Base-by-base conservation (phyloP, 805 yeast species). In the Candida saitoana region DNA sequence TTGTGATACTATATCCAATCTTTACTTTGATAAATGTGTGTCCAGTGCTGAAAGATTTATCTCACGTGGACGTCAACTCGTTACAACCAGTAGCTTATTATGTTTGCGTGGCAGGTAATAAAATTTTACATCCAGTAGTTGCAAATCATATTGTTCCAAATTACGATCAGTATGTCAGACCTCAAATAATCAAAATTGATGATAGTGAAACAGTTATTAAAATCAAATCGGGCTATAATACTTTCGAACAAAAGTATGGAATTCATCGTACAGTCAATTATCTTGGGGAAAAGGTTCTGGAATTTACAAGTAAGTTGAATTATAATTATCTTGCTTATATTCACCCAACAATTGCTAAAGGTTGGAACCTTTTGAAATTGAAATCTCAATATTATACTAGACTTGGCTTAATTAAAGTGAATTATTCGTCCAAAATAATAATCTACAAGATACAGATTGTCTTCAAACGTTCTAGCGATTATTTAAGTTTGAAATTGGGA, bases 21-120 rank as follows among this genome's bases (percentile, higher is more conserved):
- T 47, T 45, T 18, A 41, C 40, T 9, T 42, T 45, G 41, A 42
- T 44, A 3, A 38, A 25, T 15, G 34, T 45, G 3, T 47, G 50
- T 45, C 50, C 50, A 7, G 12, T 45, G 6, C 36, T 43, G 25
- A 29, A 39, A 33, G 31, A 18, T 3, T 14, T 33, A 31, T 22
- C 40, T 2, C 14, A 16, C 9, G 15, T 20, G 5, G 8, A 24
- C 9, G 14, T 20, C 14, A 12, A 18, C 12, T 22, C 33, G 15
- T 36, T 41, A 3, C 18, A 47, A 1, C 48, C 50, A 6, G 30
- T 45, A 9, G 40, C 37, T 16, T 41, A 47, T 34, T 46, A 45
- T 35, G 31, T 43, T 37, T 47, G 50, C 34, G 14, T 18, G 16
- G 3, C 35, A 9, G 29, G 41, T 33, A 19, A 41, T 17, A 19